Conservation (phyloP, 805 yeast genomes). For the Candida pseudofarinosa region DNA sequence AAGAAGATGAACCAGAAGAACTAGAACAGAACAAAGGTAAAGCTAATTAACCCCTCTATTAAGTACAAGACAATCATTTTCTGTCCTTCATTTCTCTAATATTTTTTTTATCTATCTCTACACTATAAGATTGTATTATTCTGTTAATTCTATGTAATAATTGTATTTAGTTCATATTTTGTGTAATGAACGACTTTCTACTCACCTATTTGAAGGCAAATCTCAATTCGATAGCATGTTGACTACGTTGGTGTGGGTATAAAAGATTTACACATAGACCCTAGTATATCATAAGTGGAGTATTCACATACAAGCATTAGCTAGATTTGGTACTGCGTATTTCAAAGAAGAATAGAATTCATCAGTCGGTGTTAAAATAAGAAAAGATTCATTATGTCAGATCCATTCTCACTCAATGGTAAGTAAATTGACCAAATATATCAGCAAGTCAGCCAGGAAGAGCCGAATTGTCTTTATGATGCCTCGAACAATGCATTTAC, state of each 20-base stretch:
- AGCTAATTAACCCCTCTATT: not conserved
- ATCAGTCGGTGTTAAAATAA: not conserved
- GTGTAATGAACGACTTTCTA: not conserved
- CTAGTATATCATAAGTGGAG: too few species aligned
- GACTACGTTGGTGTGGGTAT: not conserved
- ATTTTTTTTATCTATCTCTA: not conserved
- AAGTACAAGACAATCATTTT: too few species aligned
- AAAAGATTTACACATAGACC: too few species aligned
- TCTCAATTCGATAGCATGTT: not conserved
- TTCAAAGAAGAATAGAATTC: too few species aligned
- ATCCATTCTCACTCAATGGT: slow-evolving; percentile 76
- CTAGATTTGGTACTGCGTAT: too few species aligned
- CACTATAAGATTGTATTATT: not conserved
- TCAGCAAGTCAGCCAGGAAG: too few species aligned
- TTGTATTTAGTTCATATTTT: not conserved
- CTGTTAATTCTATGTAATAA: not conserved
- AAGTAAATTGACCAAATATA: slow-evolving; percentile 15
- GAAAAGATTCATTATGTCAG: slow-evolving; percentile 47
- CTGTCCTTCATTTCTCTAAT: not conserved
- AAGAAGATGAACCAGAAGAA: slow-evolving; percentile 36
- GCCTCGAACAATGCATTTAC: too few species aligned
- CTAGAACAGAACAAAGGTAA: not conserved
- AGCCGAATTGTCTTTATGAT: too few species aligned
- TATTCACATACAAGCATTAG: too few species aligned
- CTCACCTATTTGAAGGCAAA: not conserved